Evolutionary conservation across 495 filamentous ascomycete genomes (phyloP).

Genomic region (Aspergillus homomorphus): DNA sequence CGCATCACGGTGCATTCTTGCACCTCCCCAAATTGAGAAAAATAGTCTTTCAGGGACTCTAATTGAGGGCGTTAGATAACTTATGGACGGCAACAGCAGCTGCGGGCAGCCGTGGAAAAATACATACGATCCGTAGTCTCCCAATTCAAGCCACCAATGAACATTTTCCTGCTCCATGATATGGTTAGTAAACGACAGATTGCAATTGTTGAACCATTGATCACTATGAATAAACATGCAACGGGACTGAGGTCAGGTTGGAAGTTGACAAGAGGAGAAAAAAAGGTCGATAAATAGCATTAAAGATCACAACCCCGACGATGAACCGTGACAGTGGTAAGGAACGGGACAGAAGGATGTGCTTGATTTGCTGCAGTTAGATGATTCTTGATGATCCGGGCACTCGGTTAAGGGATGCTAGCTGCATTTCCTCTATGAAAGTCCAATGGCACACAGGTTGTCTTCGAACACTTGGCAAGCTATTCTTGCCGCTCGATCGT

Average conservation of each 20-base stretch:
- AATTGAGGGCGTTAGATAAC: conserved; percentile 21
- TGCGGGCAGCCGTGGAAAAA: not conserved
- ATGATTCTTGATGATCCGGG: not conserved
- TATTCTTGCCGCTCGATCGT: not conserved
- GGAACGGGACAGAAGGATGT: not conserved
- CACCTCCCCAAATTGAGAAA: conserved; percentile 96
- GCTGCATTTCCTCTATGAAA: not conserved
- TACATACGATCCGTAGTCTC: conserved; percentile 94
- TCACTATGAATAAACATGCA: not conserved
- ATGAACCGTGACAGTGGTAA: not conserved
- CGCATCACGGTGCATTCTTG: conserved; percentile 98
- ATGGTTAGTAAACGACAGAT: conserved; percentile 19
- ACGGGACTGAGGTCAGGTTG: not conserved
- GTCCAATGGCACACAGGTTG: not conserved
- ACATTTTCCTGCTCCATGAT: conserved; percentile 79
- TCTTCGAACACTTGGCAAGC: not conserved
- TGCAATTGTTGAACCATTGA: not conserved
- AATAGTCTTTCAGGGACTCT: conserved; percentile 99
- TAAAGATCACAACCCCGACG: not conserved
- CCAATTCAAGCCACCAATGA: conserved; percentile 98
- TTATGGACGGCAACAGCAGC: not conserved
- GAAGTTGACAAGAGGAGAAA: not conserved
- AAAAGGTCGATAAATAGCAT: not conserved
- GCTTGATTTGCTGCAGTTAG: not conserved
- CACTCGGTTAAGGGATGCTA: not conserved